A percentile compares a stretch with the other conserved stretches of the same genome.
phyloP scores from a whole-genome alignment of 257 asterid genomes.

The Mentha longifolia region DNA sequence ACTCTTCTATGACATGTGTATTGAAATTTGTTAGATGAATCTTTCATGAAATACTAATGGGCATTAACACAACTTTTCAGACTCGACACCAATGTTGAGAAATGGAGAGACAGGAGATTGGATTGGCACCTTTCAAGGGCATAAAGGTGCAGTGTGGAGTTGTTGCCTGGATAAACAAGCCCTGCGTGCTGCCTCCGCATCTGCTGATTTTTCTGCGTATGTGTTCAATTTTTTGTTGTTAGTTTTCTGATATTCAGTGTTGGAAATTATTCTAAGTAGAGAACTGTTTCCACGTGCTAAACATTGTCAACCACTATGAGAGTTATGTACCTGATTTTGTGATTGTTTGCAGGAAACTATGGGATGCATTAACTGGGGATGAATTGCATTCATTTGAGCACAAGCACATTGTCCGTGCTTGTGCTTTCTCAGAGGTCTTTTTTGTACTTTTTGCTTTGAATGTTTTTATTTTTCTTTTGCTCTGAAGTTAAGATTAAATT shows the following conservation, averaged over 20 bases:
- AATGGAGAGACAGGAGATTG: constrained; percentile 99
- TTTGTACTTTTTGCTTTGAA: neutral
- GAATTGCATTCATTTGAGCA: constrained; percentile 93
- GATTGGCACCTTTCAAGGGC: constrained; percentile 98
- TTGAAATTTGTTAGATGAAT: neutral
- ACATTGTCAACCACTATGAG: neutral
- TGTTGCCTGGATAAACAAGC: constrained; percentile 89
- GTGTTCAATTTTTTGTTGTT: constrained; percentile 34
- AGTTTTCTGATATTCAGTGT: neutral
- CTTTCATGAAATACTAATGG: constrained; percentile 6
- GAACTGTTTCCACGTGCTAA: neutral
- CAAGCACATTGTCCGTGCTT: constrained; percentile 96
- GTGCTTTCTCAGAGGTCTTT: constrained; percentile 93
- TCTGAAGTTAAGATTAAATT: neutral
- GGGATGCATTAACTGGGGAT: constrained; percentile 98
- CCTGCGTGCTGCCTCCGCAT: constrained; percentile 91
- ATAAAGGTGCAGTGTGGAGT: constrained; percentile 99
- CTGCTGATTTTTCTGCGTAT: constrained; percentile 98
- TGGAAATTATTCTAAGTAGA: no score
- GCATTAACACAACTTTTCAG: constrained; percentile 42
- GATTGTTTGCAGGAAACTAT: constrained; percentile 73
- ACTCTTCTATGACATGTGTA: neutral
- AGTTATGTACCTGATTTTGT: constrained; percentile 22
- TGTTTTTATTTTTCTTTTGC: neutral
- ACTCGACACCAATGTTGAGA: constrained; percentile 93